Base-by-base conservation (phyloP, 345 rosid species). In the Syzygium grande region DNA sequence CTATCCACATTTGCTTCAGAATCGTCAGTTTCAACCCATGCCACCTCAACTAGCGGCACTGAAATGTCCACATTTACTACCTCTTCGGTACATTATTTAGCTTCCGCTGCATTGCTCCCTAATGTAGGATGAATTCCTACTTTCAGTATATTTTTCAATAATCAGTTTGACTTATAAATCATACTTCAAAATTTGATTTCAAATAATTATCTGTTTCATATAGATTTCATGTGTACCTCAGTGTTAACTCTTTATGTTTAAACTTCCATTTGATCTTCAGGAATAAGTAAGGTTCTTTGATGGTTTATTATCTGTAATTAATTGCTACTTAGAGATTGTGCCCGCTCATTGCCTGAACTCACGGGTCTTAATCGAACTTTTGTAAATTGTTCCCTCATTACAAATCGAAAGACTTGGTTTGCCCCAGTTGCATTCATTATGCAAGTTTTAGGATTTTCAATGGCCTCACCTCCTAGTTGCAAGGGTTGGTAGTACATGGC, bases 1-100 rank as follows among this genome's bases (percentile, higher is more conserved):
- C 25, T 9, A 55, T 3, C n/a, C 2, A 1, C 29, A 9, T 25
- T 58, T 3, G 5, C 63, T 4, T 4, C 1, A 25, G 0, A 6
- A 25, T 58, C 29, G 6, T 4, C 11, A 11, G 12, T 58, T 58
- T 58, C 65, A 5, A 11, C 30, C 29, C 65, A 58, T 4, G 14
- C n/a, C 29, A 11, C 65, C 29, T 4, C 29, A 6, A 4, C 29
- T 5, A 58, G 29, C 7, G 12, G 15, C 65, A 58, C 14, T 3
- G 13, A 56, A 4, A 22, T 56, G 61, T 58, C 29, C 65, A 10
- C 65, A 11, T 58, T 58, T 25, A 25, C 15, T 25, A 25, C 29
- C 5, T 11, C 14, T 58, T 58, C 29, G 11, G 12, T 25, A 11
- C 65, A 25, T 10, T 58, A 11, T 58, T 25, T 7, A 5, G 65